Evolutionary conservation across 768 basidiomycete genomes (phyloP), one percentile per base, ranked within the genome.

Genomic region (Multifurca ochricompacta): DNA sequence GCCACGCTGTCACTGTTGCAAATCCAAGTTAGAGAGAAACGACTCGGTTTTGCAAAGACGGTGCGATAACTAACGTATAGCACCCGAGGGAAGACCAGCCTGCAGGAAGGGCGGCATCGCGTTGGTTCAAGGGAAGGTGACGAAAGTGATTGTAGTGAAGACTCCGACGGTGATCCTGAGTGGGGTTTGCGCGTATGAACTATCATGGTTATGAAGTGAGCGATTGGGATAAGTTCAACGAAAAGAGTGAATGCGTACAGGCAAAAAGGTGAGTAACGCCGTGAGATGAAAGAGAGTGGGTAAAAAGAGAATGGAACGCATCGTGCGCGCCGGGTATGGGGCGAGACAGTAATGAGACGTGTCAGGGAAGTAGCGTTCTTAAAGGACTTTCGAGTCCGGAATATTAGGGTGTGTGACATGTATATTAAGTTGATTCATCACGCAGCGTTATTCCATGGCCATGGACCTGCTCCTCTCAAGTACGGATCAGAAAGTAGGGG

Each of bases 1-100:
- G 65, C 75, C 30, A 74, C 68, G 40, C 76, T 76, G 64, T 87
- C 85, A 43, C 82, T 83, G 63, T 6, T 59, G 28, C 11, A 35
- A 36, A 51, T 65, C 3, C 66, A 71, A 7, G 72, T 39, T 72
- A 65, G 18, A 71, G 18, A 71, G 69, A 47, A 43, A 43, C 11
- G 23, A 28, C 16, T 6, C 30, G 59, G 21, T 47, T 23, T 19
- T 19, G 39, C 6, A 23, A 47, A 5, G 21, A 10, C 8, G 48
- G 40, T 44, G 51, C 39, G 32, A 46, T 42, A 39, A 66, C 71
- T 43, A 56, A 85, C 84, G 75, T 77, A 69, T 77, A 80, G 61
- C 85, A 87, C 63, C 83, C 82, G 52, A 73, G 66, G 14, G 75
- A 73, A 16, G 71, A 71, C 83, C 83, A 87, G 45, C 67, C 71